Conservation (phyloP, 108 stramenopile species). For the Chaetoceros tenuissimus region DNA sequence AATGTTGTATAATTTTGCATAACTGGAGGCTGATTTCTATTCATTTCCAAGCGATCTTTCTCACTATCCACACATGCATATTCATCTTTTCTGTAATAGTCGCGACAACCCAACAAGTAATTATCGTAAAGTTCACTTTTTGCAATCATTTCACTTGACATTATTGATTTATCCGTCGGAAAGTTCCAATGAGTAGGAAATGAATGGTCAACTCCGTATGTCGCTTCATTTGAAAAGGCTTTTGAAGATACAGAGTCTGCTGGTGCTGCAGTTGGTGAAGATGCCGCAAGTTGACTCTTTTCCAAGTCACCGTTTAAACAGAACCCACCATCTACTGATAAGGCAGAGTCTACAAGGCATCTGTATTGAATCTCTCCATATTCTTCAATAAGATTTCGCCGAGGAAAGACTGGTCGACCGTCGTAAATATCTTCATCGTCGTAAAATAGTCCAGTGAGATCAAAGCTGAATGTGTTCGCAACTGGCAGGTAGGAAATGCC, state of each 20-base stretch:
- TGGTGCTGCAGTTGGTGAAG: not conserved
- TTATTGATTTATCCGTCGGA: not conserved
- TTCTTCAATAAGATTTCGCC: not conserved
- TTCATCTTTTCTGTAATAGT: slow-evolving; percentile 15
- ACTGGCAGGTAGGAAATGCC: not conserved
- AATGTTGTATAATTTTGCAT: slow-evolving; percentile 60
- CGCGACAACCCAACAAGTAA: slow-evolving; percentile 24
- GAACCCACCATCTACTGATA: not conserved
- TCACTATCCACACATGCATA: slow-evolving; percentile 32
- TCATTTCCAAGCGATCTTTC: slow-evolving; percentile 54
- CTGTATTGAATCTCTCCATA: not conserved
- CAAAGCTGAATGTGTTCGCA: not conserved
- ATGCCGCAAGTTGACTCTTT: not conserved
- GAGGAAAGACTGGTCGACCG: not conserved
- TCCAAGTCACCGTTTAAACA: not conserved
- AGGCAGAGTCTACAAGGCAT: not conserved
- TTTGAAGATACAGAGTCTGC: too few species aligned
- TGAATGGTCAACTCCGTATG: slow-evolving; percentile 20
- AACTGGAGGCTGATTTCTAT: slow-evolving; percentile 40
- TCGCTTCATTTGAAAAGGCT: not conserved
- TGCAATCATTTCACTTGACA: slow-evolving; percentile 13
- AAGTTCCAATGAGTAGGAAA: slow-evolving; percentile 27
- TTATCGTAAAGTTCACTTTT: slow-evolving; percentile 28
- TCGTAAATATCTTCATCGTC: not conserved
- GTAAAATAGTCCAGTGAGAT: not conserved